Evolutionary conservation across 1,284 basidiomycete species (phyloP).

Genomic region (Papiliotrema nemorosa): DNA sequence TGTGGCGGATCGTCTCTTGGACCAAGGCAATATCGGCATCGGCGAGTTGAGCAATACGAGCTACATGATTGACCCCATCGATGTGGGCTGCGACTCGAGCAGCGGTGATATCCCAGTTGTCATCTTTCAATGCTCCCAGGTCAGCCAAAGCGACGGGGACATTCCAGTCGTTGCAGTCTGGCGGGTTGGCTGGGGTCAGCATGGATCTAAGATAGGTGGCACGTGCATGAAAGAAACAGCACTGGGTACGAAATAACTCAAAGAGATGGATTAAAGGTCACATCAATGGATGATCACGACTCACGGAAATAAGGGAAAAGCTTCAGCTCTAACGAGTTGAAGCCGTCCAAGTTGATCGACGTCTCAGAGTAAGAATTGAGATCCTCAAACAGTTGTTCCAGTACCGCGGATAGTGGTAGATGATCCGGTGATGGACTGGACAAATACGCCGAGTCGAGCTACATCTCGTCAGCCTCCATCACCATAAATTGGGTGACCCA

Average conservation of each 20-base stretch:
- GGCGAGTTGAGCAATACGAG: slow-evolving; percentile 83
- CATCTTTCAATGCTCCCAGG: slow-evolving; percentile 72
- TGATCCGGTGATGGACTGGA: slow-evolving; percentile 68
- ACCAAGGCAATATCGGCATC: slow-evolving; percentile 84
- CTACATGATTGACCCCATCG: slow-evolving; percentile 87
- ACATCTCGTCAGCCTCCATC: too few species aligned
- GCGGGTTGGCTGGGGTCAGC: slow-evolving; percentile 65
- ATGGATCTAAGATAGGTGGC: background rate
- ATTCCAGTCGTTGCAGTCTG: slow-evolving; percentile 86
- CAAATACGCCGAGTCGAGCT: slow-evolving; percentile 88
- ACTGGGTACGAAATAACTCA: background rate
- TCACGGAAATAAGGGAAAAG: slow-evolving; percentile 86
- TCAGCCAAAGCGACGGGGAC: slow-evolving; percentile 89
- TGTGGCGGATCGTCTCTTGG: slow-evolving; percentile 83
- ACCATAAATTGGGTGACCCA: slow-evolving; percentile 51
- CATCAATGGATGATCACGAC: slow-evolving; percentile 10
- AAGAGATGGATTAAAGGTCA: background rate
- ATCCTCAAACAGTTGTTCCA: slow-evolving; percentile 96
- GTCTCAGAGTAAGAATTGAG: slow-evolving; percentile 96
- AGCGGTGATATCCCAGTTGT: slow-evolving; percentile 96
- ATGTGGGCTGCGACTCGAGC: slow-evolving; percentile 74
- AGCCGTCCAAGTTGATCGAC: slow-evolving; percentile 79
- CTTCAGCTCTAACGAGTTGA: slow-evolving; percentile 89
- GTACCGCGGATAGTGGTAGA: slow-evolving; percentile 69
- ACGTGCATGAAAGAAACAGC: background rate